Conservation (phyloP, 768 basidiomycete genomes). For the Boletus speciosus region DNA sequence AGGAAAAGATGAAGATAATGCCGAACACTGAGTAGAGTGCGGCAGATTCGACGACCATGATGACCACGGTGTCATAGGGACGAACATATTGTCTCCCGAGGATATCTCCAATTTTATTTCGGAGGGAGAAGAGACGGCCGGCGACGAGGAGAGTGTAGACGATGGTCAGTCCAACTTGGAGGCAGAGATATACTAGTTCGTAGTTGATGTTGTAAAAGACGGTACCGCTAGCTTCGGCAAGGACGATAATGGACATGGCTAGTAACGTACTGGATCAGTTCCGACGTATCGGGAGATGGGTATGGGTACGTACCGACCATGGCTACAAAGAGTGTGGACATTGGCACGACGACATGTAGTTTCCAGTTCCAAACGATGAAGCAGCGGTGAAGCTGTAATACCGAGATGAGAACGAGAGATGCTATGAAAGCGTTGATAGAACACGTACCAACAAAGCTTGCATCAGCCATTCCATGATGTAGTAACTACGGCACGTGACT, state of each 20-base stretch:
- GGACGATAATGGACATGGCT: slow-evolving; percentile 19
- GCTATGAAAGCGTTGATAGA: no score
- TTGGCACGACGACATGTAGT: slow-evolving; percentile 12
- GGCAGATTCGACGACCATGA: slow-evolving; percentile 38
- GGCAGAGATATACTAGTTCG: slow-evolving; percentile 27
- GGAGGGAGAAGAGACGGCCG: slow-evolving; percentile 23
- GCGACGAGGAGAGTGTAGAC: slow-evolving; percentile 31
- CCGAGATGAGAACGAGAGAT: not conserved
- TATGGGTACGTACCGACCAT: slow-evolving; percentile 11
- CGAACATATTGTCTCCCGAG: slow-evolving; percentile 16
- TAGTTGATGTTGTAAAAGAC: slow-evolving; percentile 19
- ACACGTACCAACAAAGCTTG: slow-evolving; percentile 20
- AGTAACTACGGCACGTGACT: slow-evolving; percentile 15
- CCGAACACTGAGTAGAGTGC: slow-evolving; percentile 25
- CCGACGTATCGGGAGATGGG: not conserved
- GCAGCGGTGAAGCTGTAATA: slow-evolving; percentile 16
- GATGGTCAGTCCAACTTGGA: slow-evolving; percentile 31
- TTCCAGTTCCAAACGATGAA: slow-evolving; percentile 14
- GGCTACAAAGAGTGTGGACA: slow-evolving; percentile 10
- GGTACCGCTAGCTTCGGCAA: slow-evolving; percentile 5
- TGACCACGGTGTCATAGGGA: slow-evolving; percentile 25
- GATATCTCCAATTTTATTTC: slow-evolving; percentile 10
- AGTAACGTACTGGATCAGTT: not conserved
- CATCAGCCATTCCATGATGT: slow-evolving; percentile 31
- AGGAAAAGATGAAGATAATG: slow-evolving; percentile 32